These are phyloP conservation scores for Coleophoma cylindrospora DNA, from an alignment of 2,329 filamentous ascomycete species.

Conservation along the genomic window DNA sequence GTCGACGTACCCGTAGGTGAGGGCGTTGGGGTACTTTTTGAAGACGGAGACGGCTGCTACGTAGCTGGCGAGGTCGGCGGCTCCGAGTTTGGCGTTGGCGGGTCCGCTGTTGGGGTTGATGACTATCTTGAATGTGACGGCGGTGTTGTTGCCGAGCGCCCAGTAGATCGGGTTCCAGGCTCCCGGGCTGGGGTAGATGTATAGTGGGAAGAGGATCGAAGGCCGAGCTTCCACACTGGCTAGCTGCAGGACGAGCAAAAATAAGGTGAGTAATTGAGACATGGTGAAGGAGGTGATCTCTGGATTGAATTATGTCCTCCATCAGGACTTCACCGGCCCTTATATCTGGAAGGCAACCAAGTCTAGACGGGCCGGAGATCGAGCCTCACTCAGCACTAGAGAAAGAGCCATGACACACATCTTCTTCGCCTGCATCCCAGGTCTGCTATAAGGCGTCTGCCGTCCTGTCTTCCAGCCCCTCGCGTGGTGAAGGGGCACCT, in stretches of 20 bases:
- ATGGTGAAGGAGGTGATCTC: slow-evolving; percentile 5
- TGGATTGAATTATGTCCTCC: too few species aligned
- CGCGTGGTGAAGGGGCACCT: too few species aligned
- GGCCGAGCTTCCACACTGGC: neutral
- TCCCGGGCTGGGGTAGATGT: slow-evolving; percentile 13
- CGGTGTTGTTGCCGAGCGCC: slow-evolving; percentile 8
- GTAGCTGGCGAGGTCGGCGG: neutral
- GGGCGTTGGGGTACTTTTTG: neutral
- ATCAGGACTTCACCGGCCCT: too few species aligned
- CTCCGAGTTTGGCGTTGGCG: slow-evolving; percentile 9
- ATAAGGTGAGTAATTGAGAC: slow-evolving; percentile 6
- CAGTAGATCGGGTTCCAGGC: slow-evolving; percentile 13
- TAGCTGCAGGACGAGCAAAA: neutral
- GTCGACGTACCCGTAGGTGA: slow-evolving; percentile 1
- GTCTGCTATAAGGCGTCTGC: too few species aligned
- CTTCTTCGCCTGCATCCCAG: too few species aligned
- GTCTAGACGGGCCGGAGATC: too few species aligned
- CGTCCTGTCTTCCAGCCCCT: too few species aligned
- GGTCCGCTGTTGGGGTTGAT: slow-evolving; percentile 17
- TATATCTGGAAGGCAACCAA: too few species aligned
- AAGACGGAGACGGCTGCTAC: neutral
- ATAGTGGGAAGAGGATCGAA: slow-evolving; percentile 14
- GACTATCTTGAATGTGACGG: slow-evolving; percentile 16
- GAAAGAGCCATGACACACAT: too few species aligned
- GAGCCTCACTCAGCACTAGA: too few species aligned